phyloP scores from a whole-genome alignment of 441 rosid genomes.

The Erodium texanum region DNA sequence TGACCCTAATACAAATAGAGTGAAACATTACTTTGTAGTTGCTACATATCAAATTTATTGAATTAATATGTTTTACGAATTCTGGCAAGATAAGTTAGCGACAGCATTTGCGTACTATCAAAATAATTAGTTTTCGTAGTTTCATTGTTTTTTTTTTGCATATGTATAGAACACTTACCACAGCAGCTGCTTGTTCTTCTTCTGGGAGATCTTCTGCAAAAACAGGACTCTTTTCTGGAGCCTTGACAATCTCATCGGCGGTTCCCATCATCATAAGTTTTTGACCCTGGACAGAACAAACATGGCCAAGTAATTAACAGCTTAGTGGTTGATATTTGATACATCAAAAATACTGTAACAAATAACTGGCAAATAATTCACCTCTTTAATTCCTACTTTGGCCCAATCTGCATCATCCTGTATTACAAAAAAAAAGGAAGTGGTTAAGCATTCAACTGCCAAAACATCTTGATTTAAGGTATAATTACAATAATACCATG shows the following conservation, averaged over 20 bases:
- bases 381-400: conserved; percentile 76
- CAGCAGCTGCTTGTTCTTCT: conserved; percentile 65
- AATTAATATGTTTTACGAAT: not conserved
- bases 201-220: conserved; percentile 92
- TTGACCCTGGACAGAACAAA: conserved; percentile 62
- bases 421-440: conserved; percentile 15
- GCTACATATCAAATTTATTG: not conserved
- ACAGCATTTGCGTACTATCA: not conserved
- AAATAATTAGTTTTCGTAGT: too few species aligned
- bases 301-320: not conserved
- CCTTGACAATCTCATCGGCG: conserved; percentile 88
- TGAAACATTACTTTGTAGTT: not conserved
- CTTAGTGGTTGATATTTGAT: not conserved
- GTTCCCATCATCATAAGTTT: conserved; percentile 99
- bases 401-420: conserved; percentile 98
- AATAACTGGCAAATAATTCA: conserved; percentile 16
- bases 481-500: not conserved
- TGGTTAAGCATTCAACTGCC: conserved; percentile 4
- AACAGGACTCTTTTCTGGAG: conserved; percentile 85
- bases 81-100: not conserved
- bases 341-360: not conserved
- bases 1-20: conserved; percentile 43
- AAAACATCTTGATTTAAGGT: not conserved
- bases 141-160: not conserved
- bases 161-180: conserved; percentile 32